Evolutionary conservation across 768 basidiomycete genomes (phyloP), one percentile per base, ranked within the genome.

Genomic region (Mycena latifolia): DNA sequence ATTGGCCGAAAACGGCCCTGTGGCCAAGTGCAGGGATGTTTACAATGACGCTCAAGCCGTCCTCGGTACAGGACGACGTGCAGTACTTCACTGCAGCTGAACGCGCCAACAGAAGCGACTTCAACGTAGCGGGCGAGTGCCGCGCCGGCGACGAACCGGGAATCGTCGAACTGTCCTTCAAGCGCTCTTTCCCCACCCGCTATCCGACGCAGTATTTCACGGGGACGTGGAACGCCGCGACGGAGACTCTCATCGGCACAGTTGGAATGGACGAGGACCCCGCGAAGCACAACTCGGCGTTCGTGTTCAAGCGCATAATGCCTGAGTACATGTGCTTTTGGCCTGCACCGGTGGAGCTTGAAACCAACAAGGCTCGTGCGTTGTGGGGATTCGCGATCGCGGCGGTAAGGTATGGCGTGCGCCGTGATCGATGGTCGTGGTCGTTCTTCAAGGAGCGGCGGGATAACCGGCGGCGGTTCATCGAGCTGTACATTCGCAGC

Each of bases 341-440:
- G 28, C 77, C 77, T 3, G 55, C 72, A 3, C 72, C 76, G 22
- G 46, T 65, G 12, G 72, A 68, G 35, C 64, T 76, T 22, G 46
- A 54, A 25, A 48, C 55, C 12, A 74, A 73, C 61, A 71, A 66
- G 55, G n/a, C 77, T 6, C 73, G 71, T 14, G 73, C 75, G 9
- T 54, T 74, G n/a, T 80, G 77, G 79, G 60, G 45, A 8, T 79
- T 72, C 48, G 79, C 79, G 14, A 72, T 75, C 29, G 39, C 39
- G 0, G 73, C 76, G 9, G 71, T 74, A 3, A 50, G 54, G 8
- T 54, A 65, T 35, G 63, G 71, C 17, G 51, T 80, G 5, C 70
- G 73, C 5, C 65, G 72, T 39, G 47, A 65, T 28, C 62, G 60
- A 0, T 78, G 74, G 74, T 57, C 74, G 3, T 78, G 77, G 77